Evolutionary conservation across 805 yeast genomes (phyloP).

Genomic region (Metschnikowia hibisci): DNA sequence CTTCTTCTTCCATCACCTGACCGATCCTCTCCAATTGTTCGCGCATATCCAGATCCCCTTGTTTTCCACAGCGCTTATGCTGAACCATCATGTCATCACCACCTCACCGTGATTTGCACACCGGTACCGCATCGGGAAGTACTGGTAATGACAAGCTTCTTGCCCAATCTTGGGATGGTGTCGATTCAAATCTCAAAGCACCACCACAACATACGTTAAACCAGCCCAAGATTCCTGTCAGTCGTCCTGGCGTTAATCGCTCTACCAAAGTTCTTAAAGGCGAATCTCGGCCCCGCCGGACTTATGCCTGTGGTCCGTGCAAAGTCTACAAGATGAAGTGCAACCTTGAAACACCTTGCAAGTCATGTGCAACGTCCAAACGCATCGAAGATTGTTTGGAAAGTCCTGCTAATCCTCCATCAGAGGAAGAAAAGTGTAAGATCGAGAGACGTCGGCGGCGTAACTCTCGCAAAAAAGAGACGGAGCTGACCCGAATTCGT

Average conservation of each 20-base stretch:
- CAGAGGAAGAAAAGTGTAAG: conserved; percentile 32
- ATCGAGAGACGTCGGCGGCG: conserved; percentile 30
- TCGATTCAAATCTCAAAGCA: background rate
- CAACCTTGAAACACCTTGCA: conserved; percentile 46
- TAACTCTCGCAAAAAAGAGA: conserved; percentile 1
- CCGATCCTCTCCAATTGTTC: too few species aligned
- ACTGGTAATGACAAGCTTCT: background rate
- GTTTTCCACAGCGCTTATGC: background rate
- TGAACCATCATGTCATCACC: conserved; percentile 1
- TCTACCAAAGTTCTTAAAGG: background rate
- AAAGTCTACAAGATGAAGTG: conserved; percentile 52
- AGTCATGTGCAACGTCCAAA: conserved; percentile 39
- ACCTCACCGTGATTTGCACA: conserved; percentile 1
- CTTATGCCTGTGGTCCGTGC: conserved; percentile 57
- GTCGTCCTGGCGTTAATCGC: too few species aligned
- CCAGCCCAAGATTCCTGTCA: too few species aligned
- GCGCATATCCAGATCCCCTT: too few species aligned
- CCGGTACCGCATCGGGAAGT: background rate
- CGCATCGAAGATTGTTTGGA: conserved; percentile 36
- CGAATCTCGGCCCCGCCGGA: conserved; percentile 31
- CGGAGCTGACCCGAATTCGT: background rate
- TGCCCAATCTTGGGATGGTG: background rate
- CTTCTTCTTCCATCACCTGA: background rate
- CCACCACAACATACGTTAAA: background rate
- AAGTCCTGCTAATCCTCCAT: conserved; percentile 44